Evolutionary conservation across 2,329 filamentous ascomycete species (phyloP), one percentile per base, ranked within the genome.

Genomic region (Diplodia intermedia): DNA sequence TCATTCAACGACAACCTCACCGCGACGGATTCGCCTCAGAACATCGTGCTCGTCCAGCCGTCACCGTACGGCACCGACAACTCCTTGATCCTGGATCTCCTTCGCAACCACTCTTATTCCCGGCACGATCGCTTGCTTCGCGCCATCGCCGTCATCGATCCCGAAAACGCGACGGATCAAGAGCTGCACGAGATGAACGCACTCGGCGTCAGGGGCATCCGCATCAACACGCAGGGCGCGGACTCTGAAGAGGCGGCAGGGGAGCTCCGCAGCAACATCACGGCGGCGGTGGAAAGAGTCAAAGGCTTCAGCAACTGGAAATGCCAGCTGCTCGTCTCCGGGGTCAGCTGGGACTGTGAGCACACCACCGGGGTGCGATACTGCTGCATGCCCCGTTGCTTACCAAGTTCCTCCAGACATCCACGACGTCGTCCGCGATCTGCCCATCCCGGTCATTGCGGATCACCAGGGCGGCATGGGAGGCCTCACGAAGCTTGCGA

Each of bases 31-130:
- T 49, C 40, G 3, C 26, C 57, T 1, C 26, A 49, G 5, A 61
- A 61, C 18, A 50, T 61, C 4, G 57, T 61, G 8, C 29, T 61
- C 2, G 40, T 61, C 18, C 57, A 61, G 40, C 57, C 57, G 18
- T 61, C 57, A 3, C 18, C 57, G 4, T 61, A 61, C 26, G 57
- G 57, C 9, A 49, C 40, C 8, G 57, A 61, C 26, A 61, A 61
- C 23, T 49, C 57, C 15, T 9, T 61, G 23, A 20, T 61, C 3
- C 7, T 61, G 40, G 57, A 61, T 15, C 26, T 49, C 4, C 57
- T 61, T 18, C 57, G 40, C 26, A 61, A 61, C 26, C 40, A 49
- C 18, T 61, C 57, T 3, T 3, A 18, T n/a, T 20, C 40, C 6
- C n/a, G 29, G 2, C n/a, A 43, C 15, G 20, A 49, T 3, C 4